A percentile compares a stretch with the other conserved stretches of the same genome.
These are phyloP conservation scores for Cucurbita pepo DNA, from an alignment of 306 rosid genomes.

Conservation along the genomic window DNA sequence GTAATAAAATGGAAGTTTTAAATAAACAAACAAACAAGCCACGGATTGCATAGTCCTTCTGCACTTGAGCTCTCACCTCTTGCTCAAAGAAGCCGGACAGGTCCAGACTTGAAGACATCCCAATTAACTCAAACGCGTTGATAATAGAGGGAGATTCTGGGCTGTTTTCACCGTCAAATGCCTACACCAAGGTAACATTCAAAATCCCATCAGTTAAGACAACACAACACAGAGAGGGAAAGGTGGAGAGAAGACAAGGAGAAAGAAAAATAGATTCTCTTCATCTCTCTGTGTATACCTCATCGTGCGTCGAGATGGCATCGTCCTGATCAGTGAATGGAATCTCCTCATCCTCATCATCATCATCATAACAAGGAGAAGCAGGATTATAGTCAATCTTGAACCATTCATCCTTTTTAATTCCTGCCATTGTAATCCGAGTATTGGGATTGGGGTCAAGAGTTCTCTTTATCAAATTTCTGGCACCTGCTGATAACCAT, in stretches of 20 bases:
- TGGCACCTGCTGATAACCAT: conserved; percentile 65
- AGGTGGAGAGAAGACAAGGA: not conserved
- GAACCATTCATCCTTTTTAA: conserved; percentile 82
- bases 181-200: conserved; percentile 21
- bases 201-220: not conserved
- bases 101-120: conserved; percentile 88
- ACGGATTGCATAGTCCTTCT: not conserved
- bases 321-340: conserved; percentile 16
- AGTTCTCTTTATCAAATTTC: conserved; percentile 49
- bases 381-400: conserved; percentile 47
- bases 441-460: conserved; percentile 71
- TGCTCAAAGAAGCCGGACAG: conserved; percentile 91
- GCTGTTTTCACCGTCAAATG: conserved; percentile 30
- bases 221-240: not conserved
- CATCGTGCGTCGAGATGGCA: conserved; percentile 25
- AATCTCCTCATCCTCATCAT: conserved; percentile 35
- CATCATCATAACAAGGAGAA: conserved; percentile 47
- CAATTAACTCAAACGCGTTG: conserved; percentile 89
- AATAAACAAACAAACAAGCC: not conserved
- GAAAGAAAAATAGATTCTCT: not conserved
- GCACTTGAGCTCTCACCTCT: conserved; percentile 41
- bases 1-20: not conserved
- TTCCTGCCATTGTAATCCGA: conserved; percentile 49
- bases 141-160: conserved; percentile 38
- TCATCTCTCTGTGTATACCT: conserved; percentile 16